Conservation (phyloP, 352 stramenopile species). For the Elongisporangium undulatum region DNA sequence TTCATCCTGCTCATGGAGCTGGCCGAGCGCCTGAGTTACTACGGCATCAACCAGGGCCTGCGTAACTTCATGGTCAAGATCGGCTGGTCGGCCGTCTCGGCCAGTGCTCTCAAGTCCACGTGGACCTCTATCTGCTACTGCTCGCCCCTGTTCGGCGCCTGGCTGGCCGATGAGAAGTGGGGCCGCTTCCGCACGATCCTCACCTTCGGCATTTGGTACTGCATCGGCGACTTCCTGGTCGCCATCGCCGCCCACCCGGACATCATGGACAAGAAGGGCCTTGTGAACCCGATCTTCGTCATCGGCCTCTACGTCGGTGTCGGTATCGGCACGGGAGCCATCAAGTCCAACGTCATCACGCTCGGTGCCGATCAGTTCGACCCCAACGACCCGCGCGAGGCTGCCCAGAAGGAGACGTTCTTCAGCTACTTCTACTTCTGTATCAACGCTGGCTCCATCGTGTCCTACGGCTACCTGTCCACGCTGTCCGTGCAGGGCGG, state of each 20-base stretch:
- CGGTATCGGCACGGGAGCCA: constrained; percentile 33
- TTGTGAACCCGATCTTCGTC: constrained; percentile 52
- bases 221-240: constrained; percentile 55
- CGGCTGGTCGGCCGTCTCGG: constrained; percentile 40
- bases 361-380: constrained; percentile 58
- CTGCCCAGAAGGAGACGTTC: constrained; percentile 53
- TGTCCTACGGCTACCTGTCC: constrained; percentile 75
- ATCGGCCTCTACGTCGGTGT: constrained; percentile 50
- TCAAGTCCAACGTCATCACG: constrained; percentile 58
- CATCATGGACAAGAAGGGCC: constrained; percentile 30
- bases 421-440: constrained; percentile 83
- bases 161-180: constrained; percentile 57
- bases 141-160: constrained; percentile 43
- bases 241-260: constrained; percentile 45
- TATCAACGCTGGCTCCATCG: constrained; percentile 63
- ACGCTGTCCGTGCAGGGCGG: constrained; percentile 70
- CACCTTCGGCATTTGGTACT: constrained; percentile 60
- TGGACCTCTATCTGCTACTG: constrained; percentile 61
- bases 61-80: constrained; percentile 59
- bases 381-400: constrained; percentile 30
- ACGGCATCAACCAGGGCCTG: constrained; percentile 49
- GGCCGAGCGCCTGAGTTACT: constrained; percentile 53
- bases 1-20: constrained; percentile 70
- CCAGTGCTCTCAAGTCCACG: constrained; percentile 49
- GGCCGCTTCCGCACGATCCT: constrained; percentile 56